phyloP scores from a whole-genome alignment of 805 yeast species.

The Metschnikowia vanudenii region DNA sequence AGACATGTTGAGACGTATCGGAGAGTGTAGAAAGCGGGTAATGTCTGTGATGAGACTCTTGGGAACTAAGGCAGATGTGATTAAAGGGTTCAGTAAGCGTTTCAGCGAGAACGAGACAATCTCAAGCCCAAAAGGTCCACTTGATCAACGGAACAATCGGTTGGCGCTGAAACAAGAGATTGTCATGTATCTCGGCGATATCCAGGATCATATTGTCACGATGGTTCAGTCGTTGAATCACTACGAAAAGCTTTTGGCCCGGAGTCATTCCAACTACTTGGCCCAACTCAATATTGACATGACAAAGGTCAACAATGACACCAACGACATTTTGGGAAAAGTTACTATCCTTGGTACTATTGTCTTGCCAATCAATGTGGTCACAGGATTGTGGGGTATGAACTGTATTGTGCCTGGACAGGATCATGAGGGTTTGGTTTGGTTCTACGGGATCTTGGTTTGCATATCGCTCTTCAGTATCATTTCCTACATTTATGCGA shows the following conservation, averaged over 20 bases:
- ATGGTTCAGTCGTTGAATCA: slow-evolving; percentile 96
- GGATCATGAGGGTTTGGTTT: slow-evolving; percentile 36
- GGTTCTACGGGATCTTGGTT: slow-evolving; percentile 42
- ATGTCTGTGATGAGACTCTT: slow-evolving; percentile 83
- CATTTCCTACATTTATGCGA: slow-evolving; percentile 41
- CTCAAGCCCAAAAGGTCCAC: slow-evolving; percentile 5
- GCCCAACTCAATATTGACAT: slow-evolving; percentile 97
- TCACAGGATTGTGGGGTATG: slow-evolving; percentile 99
- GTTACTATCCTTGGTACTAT: slow-evolving; percentile 93
- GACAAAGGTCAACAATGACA: slow-evolving; percentile 95
- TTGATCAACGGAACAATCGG: slow-evolving; percentile 12
- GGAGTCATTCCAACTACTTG: slow-evolving; percentile 93
- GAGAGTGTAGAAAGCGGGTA: slow-evolving; percentile 91
- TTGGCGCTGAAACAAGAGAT: slow-evolving; percentile 69
- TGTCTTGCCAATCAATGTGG: slow-evolving; percentile 89
- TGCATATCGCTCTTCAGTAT: slow-evolving; percentile 35
- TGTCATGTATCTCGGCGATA: slow-evolving; percentile 93
- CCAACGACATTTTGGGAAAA: slow-evolving; percentile 93
- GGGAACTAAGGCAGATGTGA: slow-evolving; percentile 96
- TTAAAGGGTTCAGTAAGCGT: slow-evolving; percentile 89
- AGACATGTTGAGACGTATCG: slow-evolving; percentile 91
- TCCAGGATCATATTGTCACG: slow-evolving; percentile 95
- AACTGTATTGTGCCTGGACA: slow-evolving; percentile 97
- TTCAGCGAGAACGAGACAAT: slow-evolving; percentile 59
- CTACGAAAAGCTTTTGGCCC: slow-evolving; percentile 87